These are phyloP conservation scores for Globisporangium sylvaticum DNA, from an alignment of 352 stramenopile genomes.

Conservation along the genomic window DNA sequence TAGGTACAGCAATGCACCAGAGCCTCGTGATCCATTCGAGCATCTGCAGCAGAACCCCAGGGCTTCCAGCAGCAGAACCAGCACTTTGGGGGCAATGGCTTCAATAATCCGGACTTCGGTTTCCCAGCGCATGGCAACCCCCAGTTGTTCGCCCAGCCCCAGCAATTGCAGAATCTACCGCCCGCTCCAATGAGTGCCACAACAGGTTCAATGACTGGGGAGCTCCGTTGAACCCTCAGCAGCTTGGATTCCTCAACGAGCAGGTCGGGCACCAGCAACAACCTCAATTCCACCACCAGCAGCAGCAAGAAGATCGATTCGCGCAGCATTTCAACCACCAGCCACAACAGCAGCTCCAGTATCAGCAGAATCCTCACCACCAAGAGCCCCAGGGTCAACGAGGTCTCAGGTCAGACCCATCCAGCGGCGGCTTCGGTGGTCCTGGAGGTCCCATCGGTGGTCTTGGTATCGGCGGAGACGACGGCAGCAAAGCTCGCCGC, in stretches of 20 bases:
- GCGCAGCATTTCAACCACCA: constrained; percentile 5
- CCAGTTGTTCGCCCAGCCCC: constrained; percentile 5
- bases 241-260: neutral
- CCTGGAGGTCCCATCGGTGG: neutral
- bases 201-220: constrained; percentile 6
- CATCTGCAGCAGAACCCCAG: neutral
- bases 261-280: constrained; percentile 15
- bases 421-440: neutral
- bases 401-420: neutral
- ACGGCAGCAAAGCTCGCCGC: constrained; percentile 1
- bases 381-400: neutral
- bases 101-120: neutral
- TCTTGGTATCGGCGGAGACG: neutral
- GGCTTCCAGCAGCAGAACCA: neutral
- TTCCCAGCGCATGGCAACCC: neutral
- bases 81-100: neutral
- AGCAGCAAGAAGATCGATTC: constrained; percentile 16
- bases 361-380: neutral
- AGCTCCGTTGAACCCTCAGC: constrained; percentile 5
- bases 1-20: neutral
- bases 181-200: neutral
- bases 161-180: neutral
- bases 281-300: constrained; percentile 14
- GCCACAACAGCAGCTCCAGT: constrained; percentile 15
- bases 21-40: neutral